These are phyloP conservation scores for Gymnopus androsaceus DNA, from an alignment of 1,284 basidiomycete species.

Conservation along the genomic window DNA sequence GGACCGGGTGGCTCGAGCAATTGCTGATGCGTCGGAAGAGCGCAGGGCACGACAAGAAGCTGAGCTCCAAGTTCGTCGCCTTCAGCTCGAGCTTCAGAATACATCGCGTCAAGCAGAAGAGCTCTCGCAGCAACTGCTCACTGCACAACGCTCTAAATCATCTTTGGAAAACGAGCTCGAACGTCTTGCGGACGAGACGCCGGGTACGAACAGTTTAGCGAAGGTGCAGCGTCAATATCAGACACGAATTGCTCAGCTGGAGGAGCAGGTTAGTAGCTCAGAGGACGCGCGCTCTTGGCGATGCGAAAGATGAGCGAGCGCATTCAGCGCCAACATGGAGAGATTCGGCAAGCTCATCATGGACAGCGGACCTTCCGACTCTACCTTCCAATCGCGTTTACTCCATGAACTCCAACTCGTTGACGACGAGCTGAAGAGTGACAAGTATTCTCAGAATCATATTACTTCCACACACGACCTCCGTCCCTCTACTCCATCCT, in stretches of 20 bases:
- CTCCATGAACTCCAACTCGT: conserved; percentile 68
- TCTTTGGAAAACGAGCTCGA: conserved; percentile 71
- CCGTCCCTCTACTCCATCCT: conserved; percentile 41
- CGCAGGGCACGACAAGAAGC: conserved; percentile 63
- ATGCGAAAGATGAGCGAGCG: conserved; percentile 57
- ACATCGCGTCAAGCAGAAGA: conserved; percentile 55
- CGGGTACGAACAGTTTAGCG: conserved; percentile 55
- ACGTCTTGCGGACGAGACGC: conserved; percentile 61
- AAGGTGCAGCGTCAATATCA: conserved; percentile 71
- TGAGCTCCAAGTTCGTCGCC: conserved; percentile 58
- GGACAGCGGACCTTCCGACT: conserved; percentile 58
- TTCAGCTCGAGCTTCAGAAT: conserved; percentile 61
- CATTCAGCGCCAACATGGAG: conserved; percentile 69
- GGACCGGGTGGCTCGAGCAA: conserved; percentile 55
- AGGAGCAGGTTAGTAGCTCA: conserved; percentile 62
- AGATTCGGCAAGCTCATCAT: conserved; percentile 68
- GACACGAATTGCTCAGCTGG: conserved; percentile 62
- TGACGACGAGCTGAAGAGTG: conserved; percentile 64
- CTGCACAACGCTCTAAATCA: conserved; percentile 64
- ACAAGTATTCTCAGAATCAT: conserved; percentile 42
- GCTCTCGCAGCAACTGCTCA: conserved; percentile 50
- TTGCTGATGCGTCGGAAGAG: conserved; percentile 66
- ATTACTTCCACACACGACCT: conserved; percentile 30
- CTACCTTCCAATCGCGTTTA: conserved; percentile 64
- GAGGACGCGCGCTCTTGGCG: conserved; percentile 53